Base-by-base conservation (phyloP, 208 protist genomes). In the Trypanosoma congolense region DNA sequence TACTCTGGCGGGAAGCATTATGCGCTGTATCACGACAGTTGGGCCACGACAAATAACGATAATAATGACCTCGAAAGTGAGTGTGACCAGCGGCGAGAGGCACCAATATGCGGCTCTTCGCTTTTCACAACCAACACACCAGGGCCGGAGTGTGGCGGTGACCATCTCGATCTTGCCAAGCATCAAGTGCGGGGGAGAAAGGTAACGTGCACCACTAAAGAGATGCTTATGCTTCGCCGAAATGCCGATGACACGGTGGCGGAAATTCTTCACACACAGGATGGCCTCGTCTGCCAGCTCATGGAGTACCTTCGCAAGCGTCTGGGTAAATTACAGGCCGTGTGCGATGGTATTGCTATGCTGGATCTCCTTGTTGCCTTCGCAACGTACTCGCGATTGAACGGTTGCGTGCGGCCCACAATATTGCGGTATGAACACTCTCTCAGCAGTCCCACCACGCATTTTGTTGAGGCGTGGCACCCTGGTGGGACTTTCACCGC, bases 351-450 rank as follows among this genome's bases (percentile, higher is more conserved):
- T 4, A 74, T 97, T 12, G 78, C 90, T 8, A 73, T 97, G 65
- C 66, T 97, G 0, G 93, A 97, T 60, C 81, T 92, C 46, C 63
- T 97, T 4, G 50, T 89, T 8, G 67, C 74, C 14, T 92, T 92
- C 33, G 73, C 76, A 3, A 33, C 63, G 16, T 90, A 90, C 69
- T 56, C 84, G 1, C 35, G 71, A 14, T 30, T 73, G 16, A 57
- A 83, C 46, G 55, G 54, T 38, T 74, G 78, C 45, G 63, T 72
- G 16, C 74, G 84, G 9, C 79, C 87, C 5, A 58, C 25, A 16
- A 9, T 74, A 28, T 31, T 65, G 41, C 30, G 3, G 24, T 28
- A 31, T 18, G 45, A 61, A 30, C 38, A 49, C 49, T 46, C 29
- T 40, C 19, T 54, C 29, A 30, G 52, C 21, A 43, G 33, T 53